These are phyloP conservation scores for Aurinia saxatilis DNA, from an alignment of 345 rosid species.

Conservation along the genomic window DNA sequence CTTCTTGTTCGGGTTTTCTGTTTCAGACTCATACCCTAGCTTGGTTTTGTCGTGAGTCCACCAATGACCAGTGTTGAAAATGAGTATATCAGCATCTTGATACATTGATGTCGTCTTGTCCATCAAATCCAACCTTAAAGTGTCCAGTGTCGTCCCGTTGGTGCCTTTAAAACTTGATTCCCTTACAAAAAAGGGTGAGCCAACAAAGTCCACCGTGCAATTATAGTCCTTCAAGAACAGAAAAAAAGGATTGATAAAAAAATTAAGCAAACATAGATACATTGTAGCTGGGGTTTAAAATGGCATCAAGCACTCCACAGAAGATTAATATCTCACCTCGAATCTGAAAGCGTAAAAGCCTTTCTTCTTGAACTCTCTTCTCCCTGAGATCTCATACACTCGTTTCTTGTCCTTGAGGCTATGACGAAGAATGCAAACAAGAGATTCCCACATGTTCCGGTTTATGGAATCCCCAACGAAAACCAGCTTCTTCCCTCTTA, in stretches of 20 bases:
- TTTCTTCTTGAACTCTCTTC: constrained; percentile 67
- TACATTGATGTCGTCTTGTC: constrained; percentile 62
- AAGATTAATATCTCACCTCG: constrained; percentile 43
- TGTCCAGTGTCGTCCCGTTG: constrained; percentile 55
- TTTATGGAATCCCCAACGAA: constrained; percentile 87
- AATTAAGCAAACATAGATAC: neutral
- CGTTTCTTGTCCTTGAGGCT: constrained; percentile 54
- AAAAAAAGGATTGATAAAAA: neutral
- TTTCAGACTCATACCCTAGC: constrained; percentile 42
- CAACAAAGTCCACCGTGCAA: constrained; percentile 78
- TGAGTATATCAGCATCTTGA: constrained; percentile 63
- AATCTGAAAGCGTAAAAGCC: constrained; percentile 78
- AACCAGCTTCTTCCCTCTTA: constrained; percentile 74
- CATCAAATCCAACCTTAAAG: constrained; percentile 82
- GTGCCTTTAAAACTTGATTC: constrained; percentile 49
- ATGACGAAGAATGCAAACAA: constrained; percentile 72
- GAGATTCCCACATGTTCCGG: constrained; percentile 94
- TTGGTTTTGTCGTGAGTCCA: constrained; percentile 98
- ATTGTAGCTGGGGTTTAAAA: neutral
- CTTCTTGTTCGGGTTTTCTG: neutral
- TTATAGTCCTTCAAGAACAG: constrained; percentile 57
- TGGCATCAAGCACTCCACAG: neutral
- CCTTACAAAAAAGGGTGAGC: constrained; percentile 75
- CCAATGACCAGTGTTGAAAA: constrained; percentile 95
- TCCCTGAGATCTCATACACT: constrained; percentile 71